These are phyloP conservation scores for Pseudovirgaria hyperparasitica DNA, from an alignment of 2,329 filamentous ascomycete genomes.

Conservation along the genomic window DNA sequence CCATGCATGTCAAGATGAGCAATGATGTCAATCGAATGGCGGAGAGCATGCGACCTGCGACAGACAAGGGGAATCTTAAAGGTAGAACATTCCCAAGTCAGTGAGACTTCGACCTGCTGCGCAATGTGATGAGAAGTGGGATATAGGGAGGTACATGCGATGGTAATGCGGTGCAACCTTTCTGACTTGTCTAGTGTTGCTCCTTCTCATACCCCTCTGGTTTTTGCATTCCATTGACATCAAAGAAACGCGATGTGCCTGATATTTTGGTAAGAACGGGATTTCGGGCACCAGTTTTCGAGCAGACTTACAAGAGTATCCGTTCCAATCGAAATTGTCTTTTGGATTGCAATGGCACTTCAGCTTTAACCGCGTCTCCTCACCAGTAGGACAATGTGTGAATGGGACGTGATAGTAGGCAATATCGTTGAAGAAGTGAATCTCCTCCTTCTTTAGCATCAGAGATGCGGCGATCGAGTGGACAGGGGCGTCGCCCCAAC, in stretches of 20 bases:
- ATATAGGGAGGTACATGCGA: too few relatives aligned
- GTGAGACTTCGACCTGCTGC: too few relatives aligned
- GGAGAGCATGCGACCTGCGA: too few relatives aligned
- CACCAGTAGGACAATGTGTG: conserved; percentile 89
- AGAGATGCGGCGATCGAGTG: conserved; percentile 92
- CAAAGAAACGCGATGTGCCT: conserved; percentile 81
- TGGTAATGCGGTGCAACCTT: too few relatives aligned
- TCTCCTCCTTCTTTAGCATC: conserved; percentile 79
- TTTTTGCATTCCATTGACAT: conserved; percentile 68
- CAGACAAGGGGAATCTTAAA: too few relatives aligned
- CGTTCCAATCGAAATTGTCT: conserved; percentile 99
- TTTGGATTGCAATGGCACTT: conserved; percentile 91
- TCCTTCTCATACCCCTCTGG: conserved; percentile 75
- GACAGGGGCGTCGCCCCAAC: conserved; percentile 95
- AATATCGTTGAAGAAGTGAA: conserved; percentile 99
- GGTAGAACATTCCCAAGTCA: too few relatives aligned
- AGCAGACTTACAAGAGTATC: conserved; percentile 72
- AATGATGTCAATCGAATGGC: too few relatives aligned
- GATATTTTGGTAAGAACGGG: conserved; percentile 7
- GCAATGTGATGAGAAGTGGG: too few relatives aligned
- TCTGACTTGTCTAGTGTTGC: too few relatives aligned
- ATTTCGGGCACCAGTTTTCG: conserved; percentile 7
- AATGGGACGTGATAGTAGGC: conserved; percentile 97
- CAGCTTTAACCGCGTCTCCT: conserved; percentile 69
- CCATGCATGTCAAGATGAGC: too few relatives aligned